A percentile compares a stretch with the other conserved stretches of the same genome.
These are phyloP conservation scores for Malassezia globosa DNA, from an alignment of 1,284 basidiomycete genomes.

Conservation along the genomic window DNA sequence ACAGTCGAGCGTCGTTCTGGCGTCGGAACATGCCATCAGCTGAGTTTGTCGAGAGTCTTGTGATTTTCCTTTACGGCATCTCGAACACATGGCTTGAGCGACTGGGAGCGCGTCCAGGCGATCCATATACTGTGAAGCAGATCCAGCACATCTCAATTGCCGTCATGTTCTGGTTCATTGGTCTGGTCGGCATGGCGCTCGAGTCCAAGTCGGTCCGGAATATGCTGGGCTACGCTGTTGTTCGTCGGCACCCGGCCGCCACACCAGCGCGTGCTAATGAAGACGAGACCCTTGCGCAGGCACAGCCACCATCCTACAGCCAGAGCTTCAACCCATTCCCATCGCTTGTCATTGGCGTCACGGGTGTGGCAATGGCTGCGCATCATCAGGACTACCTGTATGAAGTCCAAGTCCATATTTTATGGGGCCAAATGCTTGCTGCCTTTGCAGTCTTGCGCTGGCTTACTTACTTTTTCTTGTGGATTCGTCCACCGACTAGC, in stretches of 20 bases:
- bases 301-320: constrained; percentile 51
- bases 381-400: constrained; percentile 81
- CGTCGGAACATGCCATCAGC: constrained; percentile 49
- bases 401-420: constrained; percentile 66
- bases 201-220: constrained; percentile 56
- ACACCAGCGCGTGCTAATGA: constrained; percentile 8
- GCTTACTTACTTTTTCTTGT: constrained; percentile 87
- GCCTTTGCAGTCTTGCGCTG: constrained; percentile 66
- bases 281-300: constrained; percentile 23
- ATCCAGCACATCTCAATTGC: constrained; percentile 92
- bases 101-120: constrained; percentile 67
- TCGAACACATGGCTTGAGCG: constrained; percentile 94
- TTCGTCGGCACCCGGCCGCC: constrained; percentile 19
- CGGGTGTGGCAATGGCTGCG: constrained; percentile 88
- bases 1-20: constrained; percentile 22
- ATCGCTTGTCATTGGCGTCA: constrained; percentile 72
- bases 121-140: constrained; percentile 81
- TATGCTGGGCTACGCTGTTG: constrained; percentile 28
- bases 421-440: constrained; percentile 87
- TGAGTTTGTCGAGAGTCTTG: constrained; percentile 73
- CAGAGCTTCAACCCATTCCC: constrained; percentile 80
- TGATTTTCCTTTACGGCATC: constrained; percentile 79
- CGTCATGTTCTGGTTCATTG: constrained; percentile 90
- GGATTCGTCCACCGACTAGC: constrained; percentile 55
- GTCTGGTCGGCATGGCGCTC: constrained; percentile 75